Evolutionary conservation across 2,329 filamentous ascomycete species (phyloP), one percentile per base, ranked within the genome.

Genomic region (Alternaria longipes): DNA sequence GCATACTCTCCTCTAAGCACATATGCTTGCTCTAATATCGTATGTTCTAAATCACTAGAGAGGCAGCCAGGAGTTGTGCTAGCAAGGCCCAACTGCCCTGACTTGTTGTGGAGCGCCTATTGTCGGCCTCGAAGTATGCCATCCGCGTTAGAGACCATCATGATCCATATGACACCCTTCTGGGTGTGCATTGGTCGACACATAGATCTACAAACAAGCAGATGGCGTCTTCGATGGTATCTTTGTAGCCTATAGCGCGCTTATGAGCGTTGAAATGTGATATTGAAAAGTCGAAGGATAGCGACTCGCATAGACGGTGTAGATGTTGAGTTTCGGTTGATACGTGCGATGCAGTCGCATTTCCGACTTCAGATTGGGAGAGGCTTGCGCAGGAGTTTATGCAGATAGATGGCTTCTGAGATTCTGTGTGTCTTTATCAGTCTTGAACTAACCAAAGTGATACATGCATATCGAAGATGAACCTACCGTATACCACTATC

Each of bases 371-470:
- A 42, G 41, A 28, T 47, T 11, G 46, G 30, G 47, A 24, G 34
- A 2, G 41, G 47, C 30, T 56, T 47, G 52, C 46, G 51, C 26
- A 54, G 24, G 41, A 42, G 12, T 18, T 8, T 42, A 24, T 42
- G 32, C 34, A 11, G 14, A 44, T 24, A 20, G 32, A 30, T 22
- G 38, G n/a, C 42, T 44, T 40, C 47, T 22, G 22, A 28, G 16
- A 24, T 34, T 14, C 54, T 63, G 30, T 24, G 45, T 47, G 18
- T 32, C 24, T 60, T 26, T 1, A 60, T 63, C 56, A 60, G 60
- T 40, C 38, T 18, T 44, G 20, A n/a, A 30, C 58, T 45, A 18
- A 44, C 14, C 32, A 50, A 28, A 46, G 38, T 8, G 24, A 47
- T 50, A 40, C 24, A 11, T 24, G 45, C 38, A 24, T 20, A 49